Base-by-base conservation (phyloP, 2,329 filamentous ascomycete species). In the Aspergillus candidus region DNA sequence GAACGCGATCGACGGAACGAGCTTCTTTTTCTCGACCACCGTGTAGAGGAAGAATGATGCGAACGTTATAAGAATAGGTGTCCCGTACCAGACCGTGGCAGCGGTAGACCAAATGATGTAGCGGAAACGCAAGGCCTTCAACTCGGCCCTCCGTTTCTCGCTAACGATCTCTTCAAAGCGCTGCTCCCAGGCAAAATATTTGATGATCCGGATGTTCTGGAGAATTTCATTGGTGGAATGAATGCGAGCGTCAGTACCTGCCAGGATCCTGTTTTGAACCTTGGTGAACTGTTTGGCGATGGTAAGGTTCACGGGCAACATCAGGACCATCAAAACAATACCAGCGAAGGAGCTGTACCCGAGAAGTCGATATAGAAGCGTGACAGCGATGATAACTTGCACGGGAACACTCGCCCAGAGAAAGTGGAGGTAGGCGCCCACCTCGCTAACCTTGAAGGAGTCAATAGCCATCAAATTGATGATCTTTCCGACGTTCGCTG, bases 391-490 rank as follows among this genome's bases (percentile, higher is more conserved):
- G 36, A 86, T 70, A 32, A 98, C 78, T 68, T 97, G 90, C 0
- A 93, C 86, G 0, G 93, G 93, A 1, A 91, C 90, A 49, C 86
- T 83, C 0, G 90, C 91, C 74, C 91, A 86, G n/a, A 98, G 74
- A 67, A 94, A 98, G 68, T 98, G 93, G 29, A 98, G 73, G 63
- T 98, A 98, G 0, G 91, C 86, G 32, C 88, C 93, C 47, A 95
- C 84, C 63, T 98, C 93, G 50, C 88, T 86, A 43, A 98, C 88
- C 71, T 98, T 98, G 80, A 97, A 97, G 38, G 91, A 96, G 72
- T 98, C 94, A 33, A 98, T 94, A 10, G 93, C 94, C 93, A 98
- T 98, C 53, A 98, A 75, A 66, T 97, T 98, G 72, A 98, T 98
- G 59, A 98, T 96, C n/a, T 93, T 94, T 50, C 94, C 93, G 40